phyloP scores from a whole-genome alignment of 768 basidiomycete species.

The Tylopilus sp. region DNA sequence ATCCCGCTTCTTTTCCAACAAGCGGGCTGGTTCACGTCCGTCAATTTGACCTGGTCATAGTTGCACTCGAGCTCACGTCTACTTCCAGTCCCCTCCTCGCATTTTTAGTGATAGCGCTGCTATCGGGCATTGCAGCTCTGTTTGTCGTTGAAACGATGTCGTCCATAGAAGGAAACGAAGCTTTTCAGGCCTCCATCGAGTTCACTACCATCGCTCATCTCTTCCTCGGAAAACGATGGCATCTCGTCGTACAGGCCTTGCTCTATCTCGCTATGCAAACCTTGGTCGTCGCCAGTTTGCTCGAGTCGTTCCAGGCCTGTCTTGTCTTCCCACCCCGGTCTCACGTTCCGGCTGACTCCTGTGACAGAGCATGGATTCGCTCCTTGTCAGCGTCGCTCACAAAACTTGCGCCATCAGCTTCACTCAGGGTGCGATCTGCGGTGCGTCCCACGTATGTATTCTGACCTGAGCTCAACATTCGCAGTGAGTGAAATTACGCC shows the following conservation, averaged over 20 bases:
- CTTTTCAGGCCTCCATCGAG: conserved; percentile 21
- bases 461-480: background rate
- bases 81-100: conserved; percentile 17
- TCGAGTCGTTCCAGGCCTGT: conserved; percentile 25
- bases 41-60: background rate
- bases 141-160: conserved; percentile 24
- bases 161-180: conserved; percentile 25
- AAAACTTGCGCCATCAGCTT: conserved; percentile 27
- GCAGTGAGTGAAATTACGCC: conserved; percentile 11
- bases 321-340: background rate
- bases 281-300: conserved; percentile 20
- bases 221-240: conserved; percentile 25
- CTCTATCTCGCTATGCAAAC: conserved; percentile 22
- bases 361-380: conserved; percentile 21
- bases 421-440: conserved; percentile 19
- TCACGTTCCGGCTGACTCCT: background rate
- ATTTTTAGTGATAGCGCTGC: conserved; percentile 14
- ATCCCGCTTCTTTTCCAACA: conserved; percentile 24
- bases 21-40: conserved; percentile 27
- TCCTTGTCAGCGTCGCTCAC: conserved; percentile 22
- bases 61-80: background rate
- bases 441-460: conserved; percentile 5
- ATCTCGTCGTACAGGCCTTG: conserved; percentile 16
- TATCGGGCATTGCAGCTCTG: conserved; percentile 20
- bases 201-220: conserved; percentile 26